Evolutionary conservation across 257 asterid genomes (phyloP), one percentile per base, ranked within the genome.

Genomic region (Przewalskia tangutica): DNA sequence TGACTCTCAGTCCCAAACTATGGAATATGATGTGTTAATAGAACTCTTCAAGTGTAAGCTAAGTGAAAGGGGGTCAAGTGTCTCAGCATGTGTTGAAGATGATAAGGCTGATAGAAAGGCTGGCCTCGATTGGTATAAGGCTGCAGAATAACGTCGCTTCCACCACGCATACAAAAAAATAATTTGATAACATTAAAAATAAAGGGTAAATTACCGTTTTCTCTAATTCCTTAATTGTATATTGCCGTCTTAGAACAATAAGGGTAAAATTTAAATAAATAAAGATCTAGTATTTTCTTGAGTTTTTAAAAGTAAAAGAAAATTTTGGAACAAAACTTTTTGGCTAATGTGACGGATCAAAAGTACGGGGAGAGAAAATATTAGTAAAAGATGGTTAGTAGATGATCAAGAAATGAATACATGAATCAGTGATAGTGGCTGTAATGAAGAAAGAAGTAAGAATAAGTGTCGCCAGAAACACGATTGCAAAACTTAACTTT

Each of bases 371-470:
- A 63, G 11, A 0, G 27, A 4, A 10, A 20, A 20, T 27, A 6
- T 32, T 12, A 12, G 2, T 17, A 17, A 40, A 76, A 76, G 14
- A 51, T n/a, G n/a, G 7, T 32, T 7, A 32, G 4, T 67, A 53
- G 7, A 7, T 76, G 10, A 32, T 34, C 20, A 23, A 20, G 44
- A 76, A 50, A 16, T 7, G 23, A 23, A 75, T 84, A 89, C 89
- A 64, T 67, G 89, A 84, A 76, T 71, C 88, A 77, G 88, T 88
- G 70, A 32, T 7, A 54, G 89, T 77, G 55, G 85, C 7, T 42
- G 84, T 81, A 14, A 88, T 44, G 77, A 88, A 59, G 13, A 90
- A 86, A 64, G 85, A 84, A 53, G 67, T 81, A 82, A 92, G 83
- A 27, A 87, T 38, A 64, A 92, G 83, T 71, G 88, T n/a, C n/a